A percentile compares a stretch with the other conserved stretches of the same genome.
These are phyloP conservation scores for Celoporthe dispersa DNA, from an alignment of 2,329 filamentous ascomycete species.

Conservation along the genomic window DNA sequence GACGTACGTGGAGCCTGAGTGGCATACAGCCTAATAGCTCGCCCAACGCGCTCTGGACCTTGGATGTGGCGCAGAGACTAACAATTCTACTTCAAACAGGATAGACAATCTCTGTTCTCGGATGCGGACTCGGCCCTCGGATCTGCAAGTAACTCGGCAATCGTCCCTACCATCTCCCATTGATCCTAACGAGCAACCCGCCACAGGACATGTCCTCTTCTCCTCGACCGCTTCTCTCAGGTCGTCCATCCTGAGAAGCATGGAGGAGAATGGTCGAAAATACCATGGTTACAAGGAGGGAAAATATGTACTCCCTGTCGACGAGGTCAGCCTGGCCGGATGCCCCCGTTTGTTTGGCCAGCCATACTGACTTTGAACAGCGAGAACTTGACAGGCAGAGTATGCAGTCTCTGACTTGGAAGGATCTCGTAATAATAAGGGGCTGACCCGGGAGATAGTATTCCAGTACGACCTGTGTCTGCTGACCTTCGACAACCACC, in stretches of 20 bases:
- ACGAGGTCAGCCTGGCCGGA: slow-evolving; percentile 36
- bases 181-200: slow-evolving; percentile 13
- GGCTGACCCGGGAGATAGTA: slow-evolving; percentile 31
- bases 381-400: slow-evolving; percentile 43
- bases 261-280: slow-evolving; percentile 44
- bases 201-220: slow-evolving; percentile 37
- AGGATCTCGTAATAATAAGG: not conserved
- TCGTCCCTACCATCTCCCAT: not conserved
- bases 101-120: slow-evolving; percentile 27
- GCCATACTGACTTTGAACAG: slow-evolving; percentile 31
- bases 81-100: slow-evolving; percentile 9
- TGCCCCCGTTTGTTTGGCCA: not conserved
- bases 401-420: slow-evolving; percentile 18
- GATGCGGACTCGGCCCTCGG: slow-evolving; percentile 38
- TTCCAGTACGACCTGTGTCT: slow-evolving; percentile 45
- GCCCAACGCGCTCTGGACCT: not conserved
- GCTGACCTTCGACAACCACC: slow-evolving; percentile 47
- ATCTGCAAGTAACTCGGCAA: slow-evolving; percentile 32
- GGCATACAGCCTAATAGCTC: not conserved
- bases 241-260: slow-evolving; percentile 37
- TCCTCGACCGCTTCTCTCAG: slow-evolving; percentile 41
- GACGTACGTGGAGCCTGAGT: slow-evolving; percentile 23
- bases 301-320: slow-evolving; percentile 45
- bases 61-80: not conserved
- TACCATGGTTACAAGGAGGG: slow-evolving; percentile 46